phyloP scores from a whole-genome alignment of 192 early-diverging fungal genomes.

The Funneliformis mosseae region DNA sequence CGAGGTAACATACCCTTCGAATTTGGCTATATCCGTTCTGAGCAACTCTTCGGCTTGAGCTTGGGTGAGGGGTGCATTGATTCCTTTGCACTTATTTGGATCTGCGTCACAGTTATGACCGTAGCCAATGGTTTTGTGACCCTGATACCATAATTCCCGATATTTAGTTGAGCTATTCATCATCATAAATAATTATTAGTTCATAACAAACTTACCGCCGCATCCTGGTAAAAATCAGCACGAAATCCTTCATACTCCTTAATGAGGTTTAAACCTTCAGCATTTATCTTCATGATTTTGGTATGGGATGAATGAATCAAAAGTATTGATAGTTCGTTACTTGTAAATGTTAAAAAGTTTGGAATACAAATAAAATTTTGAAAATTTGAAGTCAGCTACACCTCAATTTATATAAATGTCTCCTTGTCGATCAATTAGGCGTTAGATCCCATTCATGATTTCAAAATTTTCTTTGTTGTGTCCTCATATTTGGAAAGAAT shows the following conservation, averaged over 20 bases:
- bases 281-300: no score
- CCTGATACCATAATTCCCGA: neutral
- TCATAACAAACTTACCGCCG: neutral
- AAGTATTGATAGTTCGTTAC: no score
- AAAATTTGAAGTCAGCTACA: no score
- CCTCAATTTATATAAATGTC: no score
- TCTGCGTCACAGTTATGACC: neutral
- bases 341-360: no score
- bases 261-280: neutral
- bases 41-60: neutral
- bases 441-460: no score
- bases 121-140: neutral
- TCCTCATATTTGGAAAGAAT: no score
- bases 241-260: neutral
- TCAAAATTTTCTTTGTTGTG: no score
- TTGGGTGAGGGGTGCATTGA: neutral
- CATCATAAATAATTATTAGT: neutral
- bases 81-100: neutral
- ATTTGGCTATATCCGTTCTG: neutral
- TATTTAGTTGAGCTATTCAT: neutral
- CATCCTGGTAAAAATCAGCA: neutral
- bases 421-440: no score
- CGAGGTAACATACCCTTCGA: neutral
- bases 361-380: no score
- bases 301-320: no score